phyloP scores from a whole-genome alignment of 164 flowering plant genomes.

The Tetrastigma voinierianum region DNA sequence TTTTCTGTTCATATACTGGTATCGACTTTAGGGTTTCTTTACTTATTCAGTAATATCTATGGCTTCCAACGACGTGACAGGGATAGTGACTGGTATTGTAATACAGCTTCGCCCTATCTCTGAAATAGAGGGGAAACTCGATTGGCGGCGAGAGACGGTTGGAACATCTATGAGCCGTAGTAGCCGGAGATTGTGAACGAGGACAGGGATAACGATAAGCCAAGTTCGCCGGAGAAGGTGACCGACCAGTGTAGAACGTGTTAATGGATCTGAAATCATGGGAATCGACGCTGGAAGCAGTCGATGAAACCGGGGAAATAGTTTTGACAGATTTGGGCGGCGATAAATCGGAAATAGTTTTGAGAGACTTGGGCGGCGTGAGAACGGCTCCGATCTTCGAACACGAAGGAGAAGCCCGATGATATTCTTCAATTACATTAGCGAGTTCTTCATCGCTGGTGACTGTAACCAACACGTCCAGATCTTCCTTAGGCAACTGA shows the following conservation, averaged over 20 bases:
- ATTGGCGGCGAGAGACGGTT: slow-evolving; percentile 4
- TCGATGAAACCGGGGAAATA: slow-evolving; percentile 35
- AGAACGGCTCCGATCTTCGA: slow-evolving; percentile 52
- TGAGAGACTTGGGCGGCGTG: slow-evolving; percentile 30
- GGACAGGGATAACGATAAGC: no score
- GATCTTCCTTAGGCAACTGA: slow-evolving; percentile 52
- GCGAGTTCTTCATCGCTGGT: slow-evolving; percentile 55
- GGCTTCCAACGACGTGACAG: slow-evolving; percentile 8
- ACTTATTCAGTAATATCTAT: background rate
- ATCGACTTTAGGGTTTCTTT: no score
- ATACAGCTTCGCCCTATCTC: background rate
- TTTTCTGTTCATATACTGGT: no score
- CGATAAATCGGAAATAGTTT: slow-evolving; percentile 32
- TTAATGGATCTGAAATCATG: slow-evolving; percentile 3
- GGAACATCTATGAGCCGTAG: no score
- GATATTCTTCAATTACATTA: slow-evolving; percentile 44
- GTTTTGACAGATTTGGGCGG: slow-evolving; percentile 32
- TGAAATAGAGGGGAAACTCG: background rate
- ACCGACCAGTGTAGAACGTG: background rate
- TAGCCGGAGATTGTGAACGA: no score
- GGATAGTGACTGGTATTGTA: background rate
- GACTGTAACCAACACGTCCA: slow-evolving; percentile 52
- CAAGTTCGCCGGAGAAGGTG: background rate
- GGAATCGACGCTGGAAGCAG: slow-evolving; percentile 13
- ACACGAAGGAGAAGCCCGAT: slow-evolving; percentile 21